Percentiles rank a stretch among this genome's conserved stretches.
Evolutionary conservation across 1,284 basidiomycete species (phyloP).

Genomic region (Clitocybe nebularis): DNA sequence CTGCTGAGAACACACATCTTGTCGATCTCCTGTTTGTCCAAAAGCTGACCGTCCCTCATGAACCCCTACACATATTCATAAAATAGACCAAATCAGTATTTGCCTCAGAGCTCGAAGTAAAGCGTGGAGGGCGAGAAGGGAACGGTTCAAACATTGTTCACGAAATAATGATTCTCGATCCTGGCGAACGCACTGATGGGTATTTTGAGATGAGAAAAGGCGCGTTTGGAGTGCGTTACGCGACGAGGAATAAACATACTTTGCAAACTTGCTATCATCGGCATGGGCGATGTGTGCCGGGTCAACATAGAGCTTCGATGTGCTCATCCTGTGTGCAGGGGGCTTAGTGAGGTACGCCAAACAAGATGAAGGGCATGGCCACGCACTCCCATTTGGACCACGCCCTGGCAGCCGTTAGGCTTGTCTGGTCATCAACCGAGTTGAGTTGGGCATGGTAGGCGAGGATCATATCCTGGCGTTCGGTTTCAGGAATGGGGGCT

Average conservation of each 20-base stretch:
- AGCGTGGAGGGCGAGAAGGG: no score
- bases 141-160: constrained; percentile 55
- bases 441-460: constrained; percentile 87
- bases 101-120: no score
- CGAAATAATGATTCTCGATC: constrained; percentile 93
- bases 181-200: constrained; percentile 73
- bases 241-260: constrained; percentile 45
- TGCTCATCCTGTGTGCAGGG: constrained; percentile 60
- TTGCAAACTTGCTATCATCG: constrained; percentile 71
- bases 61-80: constrained; percentile 64
- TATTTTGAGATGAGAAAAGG: neutral
- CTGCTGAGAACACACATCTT: constrained; percentile 69
- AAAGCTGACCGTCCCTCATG: constrained; percentile 85
- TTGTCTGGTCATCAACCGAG: constrained; percentile 64
- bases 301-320: constrained; percentile 71
- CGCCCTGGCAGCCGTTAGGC: constrained; percentile 74
- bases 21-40: constrained; percentile 81
- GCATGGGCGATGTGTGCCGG: constrained; percentile 68
- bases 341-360: constrained; percentile 8
- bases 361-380: neutral
- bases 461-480: constrained; percentile 75
- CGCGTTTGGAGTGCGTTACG: neutral
- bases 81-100: no score
- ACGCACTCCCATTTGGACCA: constrained; percentile 90
- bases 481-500: constrained; percentile 74